Percentiles rank a stretch among this genome's conserved stretches.
phyloP scores from a whole-genome alignment of 1,139 yeast species.

The Yarrowia galli region DNA sequence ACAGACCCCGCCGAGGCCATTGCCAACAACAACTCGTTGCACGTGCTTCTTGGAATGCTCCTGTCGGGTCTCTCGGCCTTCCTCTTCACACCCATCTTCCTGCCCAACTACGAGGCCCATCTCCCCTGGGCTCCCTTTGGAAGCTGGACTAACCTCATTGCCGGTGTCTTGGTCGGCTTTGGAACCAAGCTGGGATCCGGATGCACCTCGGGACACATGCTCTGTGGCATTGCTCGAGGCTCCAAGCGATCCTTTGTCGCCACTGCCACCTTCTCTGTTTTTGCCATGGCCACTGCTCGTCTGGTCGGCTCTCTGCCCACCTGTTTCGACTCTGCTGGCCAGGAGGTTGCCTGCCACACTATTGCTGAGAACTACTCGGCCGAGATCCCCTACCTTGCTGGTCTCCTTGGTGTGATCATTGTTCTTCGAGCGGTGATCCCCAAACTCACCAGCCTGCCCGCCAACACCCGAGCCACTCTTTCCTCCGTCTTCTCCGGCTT shows the following conservation, averaged over 20 bases:
- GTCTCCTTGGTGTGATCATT: conserved; percentile 37
- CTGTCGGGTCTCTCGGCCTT: conserved; percentile 46
- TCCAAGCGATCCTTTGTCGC: conserved; percentile 56
- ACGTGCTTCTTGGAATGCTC: conserved; percentile 50
- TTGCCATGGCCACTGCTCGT: conserved; percentile 49
- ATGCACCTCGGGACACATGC: conserved; percentile 62
- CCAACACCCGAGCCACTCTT: conserved; percentile 38
- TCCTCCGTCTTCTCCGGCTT: conserved; percentile 53
- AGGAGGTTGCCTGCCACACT: conserved; percentile 42
- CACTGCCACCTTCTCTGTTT: conserved; percentile 51
- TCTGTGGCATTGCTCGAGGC: conserved; percentile 56
- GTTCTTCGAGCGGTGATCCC: conserved; percentile 35
- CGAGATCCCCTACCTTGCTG: conserved; percentile 40
- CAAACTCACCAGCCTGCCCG: conserved; percentile 15
- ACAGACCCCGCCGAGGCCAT: conserved; percentile 31
- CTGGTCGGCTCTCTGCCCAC: conserved; percentile 44
- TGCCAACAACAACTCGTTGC: conserved; percentile 42
- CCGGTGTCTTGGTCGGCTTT: conserved; percentile 56
- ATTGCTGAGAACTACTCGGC: conserved; percentile 40
- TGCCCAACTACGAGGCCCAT: conserved; percentile 44
- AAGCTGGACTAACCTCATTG: conserved; percentile 41
- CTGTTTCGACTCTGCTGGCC: conserved; percentile 38
- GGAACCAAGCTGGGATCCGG: conserved; percentile 59
- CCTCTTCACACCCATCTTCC: conserved; percentile 47
- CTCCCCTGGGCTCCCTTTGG: conserved; percentile 43